Evolutionary conservation across 768 basidiomycete species (phyloP).

Genomic region (Polyporus arcularius): DNA sequence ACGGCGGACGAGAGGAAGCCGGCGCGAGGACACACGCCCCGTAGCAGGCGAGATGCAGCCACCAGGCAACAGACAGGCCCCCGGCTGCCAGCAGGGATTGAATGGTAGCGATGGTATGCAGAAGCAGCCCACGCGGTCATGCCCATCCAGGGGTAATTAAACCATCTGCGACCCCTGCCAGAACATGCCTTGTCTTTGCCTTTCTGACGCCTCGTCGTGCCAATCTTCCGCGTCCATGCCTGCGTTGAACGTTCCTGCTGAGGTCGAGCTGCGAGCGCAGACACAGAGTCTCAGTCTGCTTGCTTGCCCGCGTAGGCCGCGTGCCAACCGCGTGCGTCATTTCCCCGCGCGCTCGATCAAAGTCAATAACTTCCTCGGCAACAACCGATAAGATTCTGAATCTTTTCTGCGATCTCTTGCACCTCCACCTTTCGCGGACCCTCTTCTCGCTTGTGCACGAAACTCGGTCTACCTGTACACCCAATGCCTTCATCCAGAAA

Average conservation of each 20-base stretch:
- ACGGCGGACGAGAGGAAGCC: neutral
- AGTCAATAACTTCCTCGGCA: neutral
- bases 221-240: too few species aligned
- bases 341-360: neutral
- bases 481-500: constrained; percentile 13
- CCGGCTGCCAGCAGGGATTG: neutral
- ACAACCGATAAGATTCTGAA: neutral
- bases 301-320: too few species aligned
- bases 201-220: too few species aligned
- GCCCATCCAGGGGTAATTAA: constrained; percentile 16
- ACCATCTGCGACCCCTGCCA: neutral
- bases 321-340: too few species aligned
- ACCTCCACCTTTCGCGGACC: neutral
- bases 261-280: too few species aligned
- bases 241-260: too few species aligned
- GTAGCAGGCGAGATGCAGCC: neutral
- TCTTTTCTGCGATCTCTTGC: neutral
- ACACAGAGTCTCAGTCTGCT: too few species aligned
- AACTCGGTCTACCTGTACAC: neutral
- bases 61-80: neutral
- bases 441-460: neutral
- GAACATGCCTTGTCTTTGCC: too few species aligned
- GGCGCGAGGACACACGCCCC: neutral
- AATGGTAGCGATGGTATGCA: constrained; percentile 12
- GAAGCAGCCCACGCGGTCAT: constrained; percentile 8